Conservation (phyloP, 2,329 filamentous ascomycete genomes). For the Diaporthe caulivora region DNA sequence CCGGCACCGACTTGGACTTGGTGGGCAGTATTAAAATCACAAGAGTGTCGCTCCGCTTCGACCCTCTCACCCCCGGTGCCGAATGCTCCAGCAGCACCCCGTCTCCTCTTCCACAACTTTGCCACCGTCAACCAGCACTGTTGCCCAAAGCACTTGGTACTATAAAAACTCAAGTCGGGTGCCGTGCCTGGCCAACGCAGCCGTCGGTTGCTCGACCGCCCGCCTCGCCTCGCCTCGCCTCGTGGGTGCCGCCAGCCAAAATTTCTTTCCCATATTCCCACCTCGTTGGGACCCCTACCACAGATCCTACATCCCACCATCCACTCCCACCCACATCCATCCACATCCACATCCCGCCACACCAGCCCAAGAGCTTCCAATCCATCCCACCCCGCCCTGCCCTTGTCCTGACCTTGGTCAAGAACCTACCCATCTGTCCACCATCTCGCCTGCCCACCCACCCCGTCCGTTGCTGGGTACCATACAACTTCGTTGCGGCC, state of each 20-base stretch:
- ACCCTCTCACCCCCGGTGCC: not conserved
- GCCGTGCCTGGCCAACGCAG: not conserved
- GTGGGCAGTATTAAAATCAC: not conserved
- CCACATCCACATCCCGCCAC: slow-evolving; percentile 13
- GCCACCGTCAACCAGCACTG: slow-evolving; percentile 1
- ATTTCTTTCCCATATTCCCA: slow-evolving; percentile 11
- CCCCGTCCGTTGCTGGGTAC: not conserved
- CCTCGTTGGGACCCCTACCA: too few species aligned
- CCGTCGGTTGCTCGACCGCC: too few species aligned
- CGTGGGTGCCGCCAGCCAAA: slow-evolving; percentile 2
- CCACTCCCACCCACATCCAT: not conserved
- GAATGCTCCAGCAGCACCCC: not conserved
- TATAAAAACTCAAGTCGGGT: slow-evolving; percentile 15
- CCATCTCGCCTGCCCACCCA: not conserved
- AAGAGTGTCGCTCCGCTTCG: not conserved
- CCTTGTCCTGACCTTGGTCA: not conserved
- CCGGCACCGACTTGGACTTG: not conserved
- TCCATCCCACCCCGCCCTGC: not conserved
- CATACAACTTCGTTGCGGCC: slow-evolving; percentile 27
- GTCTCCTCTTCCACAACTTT: slow-evolving; percentile 6
- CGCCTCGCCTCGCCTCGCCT: not conserved
- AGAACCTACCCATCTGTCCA: not conserved
- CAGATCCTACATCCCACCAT: not conserved
- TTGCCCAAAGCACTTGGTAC: not conserved
- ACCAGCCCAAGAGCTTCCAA: not conserved